Evolutionary conservation across 1,284 basidiomycete genomes (phyloP), one percentile per base, ranked within the genome.

Genomic region (Melampsora americana): DNA sequence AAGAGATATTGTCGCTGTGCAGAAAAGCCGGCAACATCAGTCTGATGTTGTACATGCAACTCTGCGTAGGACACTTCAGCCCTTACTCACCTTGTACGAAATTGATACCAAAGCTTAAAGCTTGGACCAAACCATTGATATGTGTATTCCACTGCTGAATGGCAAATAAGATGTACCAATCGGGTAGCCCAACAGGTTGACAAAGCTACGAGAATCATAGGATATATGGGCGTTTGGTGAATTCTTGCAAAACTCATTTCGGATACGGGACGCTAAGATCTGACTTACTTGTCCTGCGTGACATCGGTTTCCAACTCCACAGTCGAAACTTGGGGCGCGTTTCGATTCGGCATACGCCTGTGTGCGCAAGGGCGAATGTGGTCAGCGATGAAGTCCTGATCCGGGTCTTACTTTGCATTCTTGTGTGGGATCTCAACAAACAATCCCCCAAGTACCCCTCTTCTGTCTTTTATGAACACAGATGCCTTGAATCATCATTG

Each of bases 101-200:
- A 50, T 66, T 66, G 53, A 74, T 23, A 1, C 48, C 71, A 46
- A 56, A 66, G 18, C 64, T 53, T 32, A 74, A 23, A 28, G 71
- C 71, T 14, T 44, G 32, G 11, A 66, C 62, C 35, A 74, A 53
- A 12, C n/a, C 50, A 44, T 74, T 74, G 48, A 65, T 67, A 28
- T 74, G 71, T 16, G 53, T 59, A 26, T 74, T 74, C 71, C 71
- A 74, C 65, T 74, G 71, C 26, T 74, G 71, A 23, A 66, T 46
- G 30, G 71, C 71, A 66, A 74, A 67, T 23, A 74, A 50, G 7
- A 74, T 56, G 44, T 74, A 74, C 71, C 71, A 74, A 66, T 74
- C 71, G 20, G 71, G 71, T 16, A 53, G 35, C 20, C 50, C 39
- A 2, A 66, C 39, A 30, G 71, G 71, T 66, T 66, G 50, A 30